Percentiles rank a stretch among this genome's conserved stretches.
Conservation (phyloP, 345 rosid species). For the Brassica incana region DNA sequence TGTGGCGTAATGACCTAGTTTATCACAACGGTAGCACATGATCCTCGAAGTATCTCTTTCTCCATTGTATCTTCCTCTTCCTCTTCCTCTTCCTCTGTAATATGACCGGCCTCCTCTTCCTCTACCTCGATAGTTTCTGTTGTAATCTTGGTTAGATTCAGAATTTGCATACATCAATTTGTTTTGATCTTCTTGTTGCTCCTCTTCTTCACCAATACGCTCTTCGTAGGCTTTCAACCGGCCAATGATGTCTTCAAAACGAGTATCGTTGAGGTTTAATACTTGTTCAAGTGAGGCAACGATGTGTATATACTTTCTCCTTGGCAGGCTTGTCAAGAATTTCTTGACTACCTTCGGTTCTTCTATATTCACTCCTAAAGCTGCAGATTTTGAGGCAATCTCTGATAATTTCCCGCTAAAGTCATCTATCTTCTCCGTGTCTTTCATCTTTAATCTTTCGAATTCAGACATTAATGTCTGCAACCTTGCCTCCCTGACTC, state of each 20-base stretch:
- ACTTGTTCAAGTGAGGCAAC: not conserved
- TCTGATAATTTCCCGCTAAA: not conserved
- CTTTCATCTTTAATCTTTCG: not conserved
- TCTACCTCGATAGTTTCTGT: not conserved
- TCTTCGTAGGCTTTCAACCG: not conserved
- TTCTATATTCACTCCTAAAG: not conserved
- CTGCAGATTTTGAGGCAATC: not conserved
- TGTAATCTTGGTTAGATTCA: not conserved
- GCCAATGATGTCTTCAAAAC: not conserved
- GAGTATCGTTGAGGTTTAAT: not conserved
- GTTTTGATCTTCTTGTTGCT: no score
- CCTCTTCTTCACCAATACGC: no score
- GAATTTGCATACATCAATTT: no score
- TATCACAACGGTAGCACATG: not conserved
- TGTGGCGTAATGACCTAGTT: not conserved
- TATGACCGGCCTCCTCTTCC: not conserved
- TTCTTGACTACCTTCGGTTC: not conserved
- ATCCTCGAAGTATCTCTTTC: not conserved
- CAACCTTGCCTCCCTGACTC: not conserved
- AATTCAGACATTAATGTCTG: not conserved
- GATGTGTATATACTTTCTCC: no score
- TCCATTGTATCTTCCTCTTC: not conserved
- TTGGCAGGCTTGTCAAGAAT: not conserved
- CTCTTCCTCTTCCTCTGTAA: not conserved
- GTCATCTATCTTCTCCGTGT: not conserved